These are phyloP conservation scores for Sorghum bicolor DNA, from an alignment of 176 grass and related monocot genomes.

Conservation along the genomic window DNA sequence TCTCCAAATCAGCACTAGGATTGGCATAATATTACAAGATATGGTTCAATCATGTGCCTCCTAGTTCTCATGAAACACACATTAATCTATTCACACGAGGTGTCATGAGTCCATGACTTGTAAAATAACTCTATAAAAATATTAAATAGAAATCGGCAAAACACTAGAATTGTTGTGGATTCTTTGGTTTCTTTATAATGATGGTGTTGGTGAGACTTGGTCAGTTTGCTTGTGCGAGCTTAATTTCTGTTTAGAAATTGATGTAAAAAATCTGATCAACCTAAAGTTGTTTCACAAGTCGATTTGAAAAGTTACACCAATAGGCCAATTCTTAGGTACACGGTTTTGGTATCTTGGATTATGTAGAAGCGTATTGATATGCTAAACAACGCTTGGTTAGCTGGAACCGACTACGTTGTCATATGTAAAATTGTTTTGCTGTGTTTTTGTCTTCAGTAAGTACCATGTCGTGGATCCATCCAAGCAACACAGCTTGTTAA, in stretches of 20 bases:
- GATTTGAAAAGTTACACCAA: not conserved
- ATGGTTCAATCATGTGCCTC: not conserved
- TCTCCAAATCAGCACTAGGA: not conserved
- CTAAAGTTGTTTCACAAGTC: not conserved
- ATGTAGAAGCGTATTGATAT: not conserved
- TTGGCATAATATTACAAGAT: not conserved
- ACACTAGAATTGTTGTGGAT: not conserved
- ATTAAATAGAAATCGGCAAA: not conserved
- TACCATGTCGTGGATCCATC: not conserved
- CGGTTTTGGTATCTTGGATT: not conserved
- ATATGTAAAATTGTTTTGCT: not conserved
- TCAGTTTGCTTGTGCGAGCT: not conserved
- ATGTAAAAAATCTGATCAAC: not conserved
- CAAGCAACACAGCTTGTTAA: not conserved
- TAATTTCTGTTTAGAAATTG: not conserved
- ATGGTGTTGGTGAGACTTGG: not conserved
- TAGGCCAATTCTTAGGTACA: not conserved
- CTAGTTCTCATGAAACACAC: not conserved
- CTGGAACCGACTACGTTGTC: not conserved
- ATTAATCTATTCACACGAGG: no score
- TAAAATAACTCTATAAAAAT: rapidly evolving
- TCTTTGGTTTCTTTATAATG: not conserved
- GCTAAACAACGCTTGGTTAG: not conserved
- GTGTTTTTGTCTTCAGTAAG: not conserved
- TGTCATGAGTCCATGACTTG: not conserved